A percentile compares a stretch with the other conserved stretches of the same genome.
Evolutionary conservation across 192 early-diverging fungal species (phyloP).

Genomic region (Coemansia aciculifera): DNA sequence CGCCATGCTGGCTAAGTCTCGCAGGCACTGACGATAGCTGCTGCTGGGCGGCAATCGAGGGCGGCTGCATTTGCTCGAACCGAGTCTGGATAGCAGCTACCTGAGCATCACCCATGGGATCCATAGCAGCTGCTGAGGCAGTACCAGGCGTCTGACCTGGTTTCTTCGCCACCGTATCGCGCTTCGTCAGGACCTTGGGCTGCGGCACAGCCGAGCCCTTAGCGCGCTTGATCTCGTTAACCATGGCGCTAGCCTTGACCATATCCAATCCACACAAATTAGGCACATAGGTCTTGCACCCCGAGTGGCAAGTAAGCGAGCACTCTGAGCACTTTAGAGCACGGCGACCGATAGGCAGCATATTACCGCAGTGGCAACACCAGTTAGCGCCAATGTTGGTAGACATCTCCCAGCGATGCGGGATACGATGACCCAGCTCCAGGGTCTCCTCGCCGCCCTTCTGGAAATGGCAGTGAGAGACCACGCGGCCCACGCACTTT

Average conservation of each 20-base stretch:
- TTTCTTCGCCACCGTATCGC: constrained; percentile 51
- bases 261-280: constrained; percentile 91
- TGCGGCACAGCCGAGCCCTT: constrained; percentile 40
- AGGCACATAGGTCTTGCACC: constrained; percentile 84
- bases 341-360: constrained; percentile 79
- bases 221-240: constrained; percentile 73
- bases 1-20: constrained; percentile 22
- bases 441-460: constrained; percentile 23
- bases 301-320: constrained; percentile 73
- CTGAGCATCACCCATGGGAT: constrained; percentile 34
- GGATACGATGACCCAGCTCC: constrained; percentile 81
- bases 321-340: constrained; percentile 74
- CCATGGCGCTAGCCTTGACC: constrained; percentile 83
- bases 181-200: constrained; percentile 50
- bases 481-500: constrained; percentile 80
- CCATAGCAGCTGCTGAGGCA: neutral
- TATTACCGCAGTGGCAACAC: constrained; percentile 98
- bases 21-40: constrained; percentile 33
- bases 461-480: constrained; percentile 84
- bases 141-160: neutral
- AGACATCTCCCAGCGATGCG: constrained; percentile 90
- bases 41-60: constrained; percentile 22
- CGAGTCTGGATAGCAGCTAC: constrained; percentile 32
- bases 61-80: constrained; percentile 40
- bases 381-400: constrained; percentile 84